phyloP scores from a whole-genome alignment of 345 rosid genomes.

The Eucalyptus erythrocorys region DNA sequence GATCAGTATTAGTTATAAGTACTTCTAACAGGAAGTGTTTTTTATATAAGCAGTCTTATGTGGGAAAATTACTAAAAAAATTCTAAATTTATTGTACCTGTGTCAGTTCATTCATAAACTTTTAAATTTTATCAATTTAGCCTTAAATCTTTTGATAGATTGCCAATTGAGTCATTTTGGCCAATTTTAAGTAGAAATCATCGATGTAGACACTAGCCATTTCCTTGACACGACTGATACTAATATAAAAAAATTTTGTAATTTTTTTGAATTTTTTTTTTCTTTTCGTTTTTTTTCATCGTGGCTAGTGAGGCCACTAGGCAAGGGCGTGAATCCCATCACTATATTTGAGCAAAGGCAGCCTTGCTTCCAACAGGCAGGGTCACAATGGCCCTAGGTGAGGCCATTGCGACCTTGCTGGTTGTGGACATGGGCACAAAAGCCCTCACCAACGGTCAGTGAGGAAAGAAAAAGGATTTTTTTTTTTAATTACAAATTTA shows the following conservation, averaged over 20 bases:
- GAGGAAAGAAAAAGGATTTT: too few species aligned
- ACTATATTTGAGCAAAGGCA: neutral
- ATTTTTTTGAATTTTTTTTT: neutral
- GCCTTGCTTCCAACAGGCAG: neutral
- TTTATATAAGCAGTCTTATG: neutral
- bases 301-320: neutral
- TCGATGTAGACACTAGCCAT: fast-evolving
- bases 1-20: neutral
- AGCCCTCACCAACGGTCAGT: fast-evolving
- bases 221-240: fast-evolving
- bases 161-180: neutral
- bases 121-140: neutral
- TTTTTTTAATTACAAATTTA: too few species aligned
- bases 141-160: neutral
- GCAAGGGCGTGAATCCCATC: neutral
- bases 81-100: fast-evolving
- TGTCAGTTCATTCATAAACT: neutral
- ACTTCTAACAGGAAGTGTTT: neutral
- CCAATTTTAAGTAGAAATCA: neutral
- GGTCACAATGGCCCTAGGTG: neutral
- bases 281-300: fast-evolving
- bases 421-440: neutral
- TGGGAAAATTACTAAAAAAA: neutral
- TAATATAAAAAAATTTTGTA: neutral
- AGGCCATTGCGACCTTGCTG: neutral